A percentile compares a stretch with the other conserved stretches of the same genome.
These are phyloP conservation scores for Lentinus tigrinus DNA, from an alignment of 768 basidiomycete species.

Conservation along the genomic window DNA sequence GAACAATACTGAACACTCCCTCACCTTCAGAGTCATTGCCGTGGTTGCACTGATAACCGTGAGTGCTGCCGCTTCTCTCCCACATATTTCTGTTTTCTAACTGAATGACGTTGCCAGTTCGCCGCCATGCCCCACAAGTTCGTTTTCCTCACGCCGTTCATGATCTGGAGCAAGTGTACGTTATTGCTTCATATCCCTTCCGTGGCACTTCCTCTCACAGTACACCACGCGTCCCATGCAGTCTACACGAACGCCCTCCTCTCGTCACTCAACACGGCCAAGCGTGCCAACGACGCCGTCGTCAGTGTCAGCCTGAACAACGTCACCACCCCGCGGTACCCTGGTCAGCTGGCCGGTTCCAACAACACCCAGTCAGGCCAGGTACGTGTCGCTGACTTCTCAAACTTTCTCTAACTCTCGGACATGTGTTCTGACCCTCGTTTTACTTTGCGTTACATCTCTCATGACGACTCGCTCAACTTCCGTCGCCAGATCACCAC, in stretches of 20 bases:
- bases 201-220: not conserved
- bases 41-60: slow-evolving; percentile 43
- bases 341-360: not conserved
- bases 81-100: not conserved
- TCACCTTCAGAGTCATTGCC: slow-evolving; percentile 42
- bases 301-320: slow-evolving; percentile 41
- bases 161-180: slow-evolving; percentile 53
- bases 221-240: slow-evolving; percentile 19
- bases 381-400: not conserved
- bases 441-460: too few species aligned
- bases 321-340: slow-evolving; percentile 1
- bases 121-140: slow-evolving; percentile 54
- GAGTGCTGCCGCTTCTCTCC: not conserved
- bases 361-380: not conserved
- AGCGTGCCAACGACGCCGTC: slow-evolving; percentile 5
- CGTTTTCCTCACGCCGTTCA: slow-evolving; percentile 54
- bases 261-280: slow-evolving; percentile 33
- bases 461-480: too few species aligned
- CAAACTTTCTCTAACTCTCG: too few species aligned
- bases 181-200: not conserved
- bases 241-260: slow-evolving; percentile 61
- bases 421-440: too few species aligned
- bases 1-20: not conserved
- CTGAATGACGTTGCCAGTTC: slow-evolving; percentile 29
- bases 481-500: too few species aligned